These are phyloP conservation scores for Diutina ranongensis DNA, from an alignment of 1,139 yeast species.

Conservation along the genomic window DNA sequence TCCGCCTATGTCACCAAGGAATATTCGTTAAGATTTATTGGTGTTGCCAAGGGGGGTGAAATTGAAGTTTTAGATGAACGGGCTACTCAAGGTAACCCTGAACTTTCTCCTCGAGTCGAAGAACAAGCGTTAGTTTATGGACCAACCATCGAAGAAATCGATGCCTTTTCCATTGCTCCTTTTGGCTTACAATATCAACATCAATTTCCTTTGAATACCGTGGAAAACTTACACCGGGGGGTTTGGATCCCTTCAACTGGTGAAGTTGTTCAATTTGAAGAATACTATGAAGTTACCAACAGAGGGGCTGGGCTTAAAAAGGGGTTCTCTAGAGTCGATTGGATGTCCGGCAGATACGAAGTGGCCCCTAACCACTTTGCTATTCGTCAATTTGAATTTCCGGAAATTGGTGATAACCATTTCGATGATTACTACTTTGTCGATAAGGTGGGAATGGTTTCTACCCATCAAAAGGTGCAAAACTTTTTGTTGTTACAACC, in stretches of 20 bases:
- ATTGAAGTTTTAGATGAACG: slow-evolving; percentile 21
- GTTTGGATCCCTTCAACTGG: slow-evolving; percentile 52
- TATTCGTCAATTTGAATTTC: slow-evolving; percentile 43
- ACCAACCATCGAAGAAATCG: slow-evolving; percentile 31
- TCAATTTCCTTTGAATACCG: slow-evolving; percentile 55
- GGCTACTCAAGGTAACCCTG: slow-evolving; percentile 14
- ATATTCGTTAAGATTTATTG: slow-evolving; percentile 39
- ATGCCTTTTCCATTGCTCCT: slow-evolving; percentile 37
- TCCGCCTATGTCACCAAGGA: slow-evolving; percentile 52
- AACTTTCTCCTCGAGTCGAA: slow-evolving; percentile 22
- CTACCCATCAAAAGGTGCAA: slow-evolving; percentile 51
- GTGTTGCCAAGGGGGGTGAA: slow-evolving; percentile 37
- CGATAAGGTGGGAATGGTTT: slow-evolving; percentile 91
- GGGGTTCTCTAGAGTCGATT: slow-evolving; percentile 74
- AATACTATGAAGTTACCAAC: slow-evolving; percentile 73
- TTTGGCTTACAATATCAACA: slow-evolving; percentile 53
- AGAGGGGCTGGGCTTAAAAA: slow-evolving; percentile 54
- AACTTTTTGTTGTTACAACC: slow-evolving; percentile 56
- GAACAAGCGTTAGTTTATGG: slow-evolving; percentile 42
- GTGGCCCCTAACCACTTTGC: slow-evolving; percentile 33
- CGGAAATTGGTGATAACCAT: slow-evolving; percentile 3
- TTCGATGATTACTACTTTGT: slow-evolving; percentile 61
- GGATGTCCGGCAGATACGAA: slow-evolving; percentile 45
- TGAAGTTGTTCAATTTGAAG: slow-evolving; percentile 49
- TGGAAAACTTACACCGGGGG: slow-evolving; percentile 53